Evolutionary conservation across 345 rosid genomes (phyloP).

Genomic region (Eucalyptus regnans): DNA sequence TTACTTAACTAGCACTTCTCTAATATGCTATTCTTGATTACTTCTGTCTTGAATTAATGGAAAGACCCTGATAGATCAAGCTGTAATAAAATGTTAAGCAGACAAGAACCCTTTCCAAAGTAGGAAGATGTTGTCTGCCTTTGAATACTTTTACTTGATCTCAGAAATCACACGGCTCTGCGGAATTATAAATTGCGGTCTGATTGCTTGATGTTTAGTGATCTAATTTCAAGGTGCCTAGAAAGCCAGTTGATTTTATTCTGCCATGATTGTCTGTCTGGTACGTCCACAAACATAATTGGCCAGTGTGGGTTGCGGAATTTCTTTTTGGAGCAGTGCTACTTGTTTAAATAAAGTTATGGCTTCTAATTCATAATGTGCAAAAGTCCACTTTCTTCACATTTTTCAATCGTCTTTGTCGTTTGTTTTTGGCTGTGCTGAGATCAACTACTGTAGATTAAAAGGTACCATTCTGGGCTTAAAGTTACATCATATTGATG

Average conservation of each 20-base stretch:
- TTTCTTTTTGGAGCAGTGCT: not conserved
- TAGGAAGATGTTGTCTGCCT: not conserved
- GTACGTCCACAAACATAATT: not conserved
- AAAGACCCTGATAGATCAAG: not conserved
- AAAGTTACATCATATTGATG: not conserved
- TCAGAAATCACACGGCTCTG: not conserved
- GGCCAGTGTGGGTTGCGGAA: not conserved
- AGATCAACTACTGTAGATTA: not conserved
- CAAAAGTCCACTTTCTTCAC: not conserved
- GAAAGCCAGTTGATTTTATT: not conserved
- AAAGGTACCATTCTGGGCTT: not conserved
- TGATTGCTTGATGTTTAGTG: not conserved
- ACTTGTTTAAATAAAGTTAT: not conserved
- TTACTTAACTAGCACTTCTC: not conserved
- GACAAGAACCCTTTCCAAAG: not conserved
- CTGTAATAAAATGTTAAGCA: not conserved
- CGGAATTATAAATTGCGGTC: not conserved
- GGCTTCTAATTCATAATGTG: not conserved
- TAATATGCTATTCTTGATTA: not conserved
- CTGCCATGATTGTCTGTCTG: not conserved
- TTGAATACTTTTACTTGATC: not conserved
- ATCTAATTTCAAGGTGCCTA: not conserved
- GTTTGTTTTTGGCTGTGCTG: not conserved
- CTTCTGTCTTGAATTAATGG: not conserved
- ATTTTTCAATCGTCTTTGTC: not conserved